Evolutionary conservation across 148 eudicot species (phyloP).

Genomic region (Amaranthus hypochondriacus): DNA sequence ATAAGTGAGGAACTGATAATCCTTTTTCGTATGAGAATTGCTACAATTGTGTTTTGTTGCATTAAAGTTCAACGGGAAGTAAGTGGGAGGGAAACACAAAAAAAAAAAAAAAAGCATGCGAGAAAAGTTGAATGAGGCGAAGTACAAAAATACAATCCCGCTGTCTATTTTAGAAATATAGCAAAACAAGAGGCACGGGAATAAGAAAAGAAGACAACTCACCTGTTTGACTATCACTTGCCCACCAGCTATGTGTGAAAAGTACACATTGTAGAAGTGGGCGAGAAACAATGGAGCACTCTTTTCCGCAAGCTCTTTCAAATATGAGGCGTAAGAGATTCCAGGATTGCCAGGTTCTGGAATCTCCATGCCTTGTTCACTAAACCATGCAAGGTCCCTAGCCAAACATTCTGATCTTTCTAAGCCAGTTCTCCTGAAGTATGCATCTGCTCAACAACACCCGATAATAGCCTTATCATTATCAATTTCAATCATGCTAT

Average conservation of each 20-base stretch:
- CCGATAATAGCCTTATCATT: background rate
- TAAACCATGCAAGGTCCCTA: constrained; percentile 71
- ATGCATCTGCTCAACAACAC: constrained; percentile 50
- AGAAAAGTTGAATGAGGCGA: background rate
- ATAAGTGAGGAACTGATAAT: background rate
- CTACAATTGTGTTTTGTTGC: too few species aligned
- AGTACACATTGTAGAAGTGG: constrained; percentile 85
- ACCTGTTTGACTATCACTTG: constrained; percentile 90
- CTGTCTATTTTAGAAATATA: too few species aligned
- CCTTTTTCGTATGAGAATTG: background rate
- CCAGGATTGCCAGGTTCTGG: constrained; percentile 77
- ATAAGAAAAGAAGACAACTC: background rate
- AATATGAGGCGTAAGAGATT: constrained; percentile 57
- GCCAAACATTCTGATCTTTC: constrained; percentile 66
- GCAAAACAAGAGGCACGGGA: background rate
- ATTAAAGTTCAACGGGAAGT: background rate
- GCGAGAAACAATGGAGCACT: constrained; percentile 59
- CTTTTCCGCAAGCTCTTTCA: constrained; percentile 66
- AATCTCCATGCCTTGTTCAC: constrained; percentile 46
- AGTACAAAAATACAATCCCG: background rate
- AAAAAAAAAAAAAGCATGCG: background rate
- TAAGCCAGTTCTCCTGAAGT: constrained; percentile 87
- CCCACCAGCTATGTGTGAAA: constrained; percentile 91
- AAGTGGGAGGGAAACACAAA: background rate
- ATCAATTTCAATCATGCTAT: background rate